Base-by-base conservation (phyloP, 2,329 filamentous ascomycete species). In the Fusarium lateritium region DNA sequence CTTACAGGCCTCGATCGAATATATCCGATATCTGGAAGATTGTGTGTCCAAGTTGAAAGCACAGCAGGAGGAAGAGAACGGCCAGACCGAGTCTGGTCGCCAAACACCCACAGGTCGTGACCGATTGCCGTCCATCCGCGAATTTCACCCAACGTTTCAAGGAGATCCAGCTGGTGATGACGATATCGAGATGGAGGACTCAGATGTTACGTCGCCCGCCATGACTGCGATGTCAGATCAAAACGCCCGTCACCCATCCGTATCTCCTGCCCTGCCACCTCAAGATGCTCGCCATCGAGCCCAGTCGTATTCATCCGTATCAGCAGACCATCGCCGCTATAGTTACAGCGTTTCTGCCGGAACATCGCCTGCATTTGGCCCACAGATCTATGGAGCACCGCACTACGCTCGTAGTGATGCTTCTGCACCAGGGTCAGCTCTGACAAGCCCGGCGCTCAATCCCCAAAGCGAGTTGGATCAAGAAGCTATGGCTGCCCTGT, bases 1-100 rank as follows among this genome's bases (percentile, higher is more conserved):
- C 33, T 15, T 4, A 13, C 43, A 97, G 94, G 95, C 95, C 7
- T 96, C 94, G 46, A 98, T 98, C 64, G 96, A 98, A 74, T 98
- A 99, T 74, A 89, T 98, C 68, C 91, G 93, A 63, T 99, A 99
- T 77, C 87, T 99, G 15, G 93, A 98, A 78, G 91, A 94, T 76
- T 98, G 95, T 75, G 89, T 98, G 38, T 80, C 86, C 33, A 92
- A 95, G 75, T 85, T 98, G 56, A 94, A 97, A 78, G 86, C 85
- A 7, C 85, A 86, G 61, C 80, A 81, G 57, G 79, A 81, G 38
- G 79, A 79, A 34, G 72, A 77, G 24, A 74, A 70, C 59, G 74
- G 47, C 44, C 69, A 64, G 38, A 69, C 73, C 6, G 75, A 77
- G 39, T 75, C 77, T 36, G 73, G 73, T 13, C 68, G 67, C 15